Conservation (phyloP, 192 early-diverging fungal genomes). For the Coemansia sp. region DNA sequence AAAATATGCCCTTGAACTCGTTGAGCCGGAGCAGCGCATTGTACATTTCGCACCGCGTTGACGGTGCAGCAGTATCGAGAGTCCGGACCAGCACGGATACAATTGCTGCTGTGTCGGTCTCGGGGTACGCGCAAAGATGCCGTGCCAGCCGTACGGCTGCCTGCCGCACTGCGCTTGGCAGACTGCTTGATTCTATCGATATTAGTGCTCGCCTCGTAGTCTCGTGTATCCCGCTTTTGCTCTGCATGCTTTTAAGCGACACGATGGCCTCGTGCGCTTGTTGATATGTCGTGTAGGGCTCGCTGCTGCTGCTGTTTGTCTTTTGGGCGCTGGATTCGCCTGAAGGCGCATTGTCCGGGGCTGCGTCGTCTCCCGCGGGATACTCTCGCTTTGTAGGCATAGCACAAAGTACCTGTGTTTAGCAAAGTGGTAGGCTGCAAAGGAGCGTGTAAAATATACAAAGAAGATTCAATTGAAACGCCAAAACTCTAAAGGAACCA, state of each 20-base stretch:
- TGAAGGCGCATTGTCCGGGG: too few species aligned
- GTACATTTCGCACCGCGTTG: slow-evolving; percentile 48
- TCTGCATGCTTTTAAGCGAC: slow-evolving; percentile 7
- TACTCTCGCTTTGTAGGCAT: slow-evolving; percentile 21
- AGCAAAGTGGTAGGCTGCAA: too few species aligned
- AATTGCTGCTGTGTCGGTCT: slow-evolving; percentile 6
- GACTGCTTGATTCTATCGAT: neutral
- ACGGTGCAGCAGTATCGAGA: slow-evolving; percentile 18
- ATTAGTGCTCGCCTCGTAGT: slow-evolving; percentile 19
- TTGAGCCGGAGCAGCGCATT: slow-evolving; percentile 23
- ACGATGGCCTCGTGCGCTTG: slow-evolving; percentile 33
- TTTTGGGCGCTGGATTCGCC: neutral
- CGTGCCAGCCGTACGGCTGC: slow-evolving; percentile 29
- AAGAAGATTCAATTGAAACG: too few species aligned
- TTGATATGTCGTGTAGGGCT: slow-evolving; percentile 36
- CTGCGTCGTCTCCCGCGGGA: slow-evolving; percentile 12
- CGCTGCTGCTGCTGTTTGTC: neutral
- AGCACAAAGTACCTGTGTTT: neutral
- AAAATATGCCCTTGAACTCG: slow-evolving; percentile 37
- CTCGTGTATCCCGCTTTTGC: slow-evolving; percentile 9
- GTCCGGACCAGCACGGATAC: slow-evolving; percentile 11
- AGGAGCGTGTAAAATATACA: too few species aligned
- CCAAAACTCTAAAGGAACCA: too few species aligned
- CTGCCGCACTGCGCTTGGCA: slow-evolving; percentile 31
- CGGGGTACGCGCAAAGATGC: slow-evolving; percentile 41